Conservation (phyloP, 805 yeast species). For the Kuraishia floccosa region DNA sequence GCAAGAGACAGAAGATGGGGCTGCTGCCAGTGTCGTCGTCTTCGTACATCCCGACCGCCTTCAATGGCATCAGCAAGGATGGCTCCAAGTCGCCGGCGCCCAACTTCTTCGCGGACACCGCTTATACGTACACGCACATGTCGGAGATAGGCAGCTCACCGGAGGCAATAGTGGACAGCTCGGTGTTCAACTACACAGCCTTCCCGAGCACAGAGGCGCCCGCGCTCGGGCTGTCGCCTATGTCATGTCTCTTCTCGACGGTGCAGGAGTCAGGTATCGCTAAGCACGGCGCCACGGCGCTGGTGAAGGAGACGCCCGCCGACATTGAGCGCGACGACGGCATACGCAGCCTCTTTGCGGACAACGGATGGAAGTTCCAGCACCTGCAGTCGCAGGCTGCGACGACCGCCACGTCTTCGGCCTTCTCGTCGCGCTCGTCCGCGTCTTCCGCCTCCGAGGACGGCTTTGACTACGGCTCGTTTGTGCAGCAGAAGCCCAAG, state of each 20-base stretch:
- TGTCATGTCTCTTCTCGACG: neutral
- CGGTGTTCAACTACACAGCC: too few relatives aligned
- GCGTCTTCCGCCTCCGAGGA: too few relatives aligned
- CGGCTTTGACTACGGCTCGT: constrained; percentile 2
- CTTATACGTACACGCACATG: too few relatives aligned
- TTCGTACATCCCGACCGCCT: neutral
- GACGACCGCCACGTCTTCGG: neutral
- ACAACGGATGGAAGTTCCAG: neutral
- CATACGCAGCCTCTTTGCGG: neutral
- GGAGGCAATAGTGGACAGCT: too few relatives aligned
- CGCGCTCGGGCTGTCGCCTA: constrained; percentile 1
- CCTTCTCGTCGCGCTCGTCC: neutral
- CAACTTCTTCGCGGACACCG: too few relatives aligned
- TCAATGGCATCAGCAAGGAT: constrained; percentile 1
- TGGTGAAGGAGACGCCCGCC: neutral
- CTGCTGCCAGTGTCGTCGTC: neutral
- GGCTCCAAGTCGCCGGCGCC: too few relatives aligned
- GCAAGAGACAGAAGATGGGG: constrained; percentile 1
- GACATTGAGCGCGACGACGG: neutral
- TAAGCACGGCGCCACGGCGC: neutral
- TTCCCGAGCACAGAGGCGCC: too few relatives aligned
- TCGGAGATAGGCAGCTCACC: too few relatives aligned
- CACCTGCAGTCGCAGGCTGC: too few relatives aligned
- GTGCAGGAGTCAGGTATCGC: neutral
- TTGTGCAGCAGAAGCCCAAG: constrained; percentile 3